phyloP scores from a whole-genome alignment of 2,329 filamentous ascomycete species.

The Helotiales sp. region DNA sequence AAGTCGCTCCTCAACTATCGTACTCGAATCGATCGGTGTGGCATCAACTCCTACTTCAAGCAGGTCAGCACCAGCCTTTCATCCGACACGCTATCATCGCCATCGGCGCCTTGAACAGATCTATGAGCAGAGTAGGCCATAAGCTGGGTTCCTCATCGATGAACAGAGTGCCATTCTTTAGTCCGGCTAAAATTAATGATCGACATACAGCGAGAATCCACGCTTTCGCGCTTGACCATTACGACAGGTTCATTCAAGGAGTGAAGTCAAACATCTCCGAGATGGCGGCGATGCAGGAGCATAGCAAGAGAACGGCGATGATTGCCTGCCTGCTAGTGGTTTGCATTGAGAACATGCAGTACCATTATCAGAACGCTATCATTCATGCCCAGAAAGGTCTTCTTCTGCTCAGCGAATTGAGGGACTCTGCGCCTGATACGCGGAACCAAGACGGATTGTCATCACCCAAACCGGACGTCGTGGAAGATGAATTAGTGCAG shows the following conservation, averaged over 20 bases:
- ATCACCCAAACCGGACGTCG: conserved; percentile 7
- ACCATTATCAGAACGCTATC: conserved; percentile 15
- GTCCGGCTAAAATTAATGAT: background rate
- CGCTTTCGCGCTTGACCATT: conserved; percentile 21
- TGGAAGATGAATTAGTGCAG: conserved; percentile 28
- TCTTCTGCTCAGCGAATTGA: conserved; percentile 19
- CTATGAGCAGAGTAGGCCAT: conserved; percentile 2
- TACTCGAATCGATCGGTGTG: conserved; percentile 19
- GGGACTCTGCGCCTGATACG: background rate
- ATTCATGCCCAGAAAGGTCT: conserved; percentile 18
- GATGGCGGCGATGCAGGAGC: conserved; percentile 5
- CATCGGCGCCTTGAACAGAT: conserved; percentile 25
- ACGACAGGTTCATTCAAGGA: conserved; percentile 22
- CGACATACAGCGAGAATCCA: background rate
- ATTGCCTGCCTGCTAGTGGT: conserved; percentile 27
- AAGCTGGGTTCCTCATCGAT: background rate
- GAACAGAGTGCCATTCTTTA: background rate
- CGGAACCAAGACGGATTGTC: conserved; percentile 3
- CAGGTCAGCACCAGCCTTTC: conserved; percentile 21
- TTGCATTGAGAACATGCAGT: conserved; percentile 29
- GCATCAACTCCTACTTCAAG: conserved; percentile 23
- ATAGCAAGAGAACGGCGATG: conserved; percentile 19
- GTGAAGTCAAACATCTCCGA: conserved; percentile 13
- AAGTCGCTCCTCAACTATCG: conserved; percentile 18
- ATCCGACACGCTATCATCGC: conserved; percentile 28